Percentiles rank a stretch among this genome's conserved stretches.
These are phyloP conservation scores for Rhodotorula sp. DNA, from an alignment of 1,284 basidiomycete species.

Conservation along the genomic window DNA sequence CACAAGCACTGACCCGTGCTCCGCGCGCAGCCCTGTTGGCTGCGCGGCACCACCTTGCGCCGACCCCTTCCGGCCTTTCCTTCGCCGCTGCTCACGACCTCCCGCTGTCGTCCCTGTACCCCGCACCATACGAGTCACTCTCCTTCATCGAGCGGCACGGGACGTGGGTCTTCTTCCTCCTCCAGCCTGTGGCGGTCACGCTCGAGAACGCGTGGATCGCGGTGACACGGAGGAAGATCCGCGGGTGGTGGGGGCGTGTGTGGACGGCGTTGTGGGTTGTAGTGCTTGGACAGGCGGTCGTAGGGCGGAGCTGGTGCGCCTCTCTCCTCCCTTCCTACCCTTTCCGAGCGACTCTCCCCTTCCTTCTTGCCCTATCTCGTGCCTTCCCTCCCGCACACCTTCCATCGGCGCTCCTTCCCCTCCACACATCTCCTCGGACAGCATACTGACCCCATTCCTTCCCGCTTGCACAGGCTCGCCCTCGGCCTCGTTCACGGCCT, in stretches of 20 bases:
- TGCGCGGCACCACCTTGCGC: slow-evolving; percentile 6
- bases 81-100: slow-evolving; percentile 3
- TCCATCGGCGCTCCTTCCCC: too few species aligned
- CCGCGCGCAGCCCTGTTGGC: slow-evolving; percentile 17
- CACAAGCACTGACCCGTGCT: not conserved
- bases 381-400: too few species aligned
- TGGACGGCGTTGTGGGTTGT: slow-evolving; percentile 28
- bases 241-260: slow-evolving; percentile 8
- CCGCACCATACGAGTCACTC: slow-evolving; percentile 11
- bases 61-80: not conserved
- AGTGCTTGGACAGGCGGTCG: slow-evolving; percentile 14
- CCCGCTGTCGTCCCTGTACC: slow-evolving; percentile 12
- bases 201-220: slow-evolving; percentile 14
- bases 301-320: slow-evolving; percentile 28
- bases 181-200: slow-evolving; percentile 22
- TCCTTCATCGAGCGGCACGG: slow-evolving; percentile 26
- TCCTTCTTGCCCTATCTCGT: too few species aligned
- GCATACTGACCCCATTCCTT: too few species aligned
- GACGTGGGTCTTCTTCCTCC: slow-evolving; percentile 31
- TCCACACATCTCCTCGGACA: not conserved
- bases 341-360: too few species aligned
- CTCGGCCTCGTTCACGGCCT: slow-evolving; percentile 30
- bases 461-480: slow-evolving; percentile 10
- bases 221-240: slow-evolving; percentile 1
- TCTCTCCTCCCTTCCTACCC: not conserved